phyloP scores from a whole-genome alignment of 1,139 yeast genomes.

The Yamadazyma kanchanaburiensis region DNA sequence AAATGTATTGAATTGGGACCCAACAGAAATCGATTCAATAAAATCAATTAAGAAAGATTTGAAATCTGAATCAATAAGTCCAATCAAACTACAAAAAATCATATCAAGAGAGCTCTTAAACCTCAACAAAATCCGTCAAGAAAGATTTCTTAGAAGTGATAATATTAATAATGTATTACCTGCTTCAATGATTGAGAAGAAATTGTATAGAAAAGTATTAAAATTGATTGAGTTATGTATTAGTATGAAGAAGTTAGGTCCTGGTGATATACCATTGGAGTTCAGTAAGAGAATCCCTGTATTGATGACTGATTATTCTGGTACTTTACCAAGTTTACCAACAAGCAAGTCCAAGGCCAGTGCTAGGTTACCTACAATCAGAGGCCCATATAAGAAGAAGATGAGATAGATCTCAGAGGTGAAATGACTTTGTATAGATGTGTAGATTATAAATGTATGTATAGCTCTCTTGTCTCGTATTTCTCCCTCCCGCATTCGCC shows the following conservation, averaged over 20 bases:
- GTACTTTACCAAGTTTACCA: conserved; percentile 69
- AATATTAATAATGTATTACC: conserved; percentile 22
- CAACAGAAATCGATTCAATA: conserved; percentile 24
- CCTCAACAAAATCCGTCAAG: conserved; percentile 62
- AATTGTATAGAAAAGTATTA: conserved; percentile 40
- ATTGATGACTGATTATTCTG: conserved; percentile 69
- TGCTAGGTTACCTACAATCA: conserved; percentile 35
- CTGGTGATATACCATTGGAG: conserved; percentile 28
- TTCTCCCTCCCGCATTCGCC: too few relatives aligned
- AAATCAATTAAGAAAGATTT: conserved; percentile 26
- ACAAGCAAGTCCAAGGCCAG: conserved; percentile 20
- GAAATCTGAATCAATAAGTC: conserved; percentile 22
- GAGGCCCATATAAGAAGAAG: conserved; percentile 41
- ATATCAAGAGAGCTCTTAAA: conserved; percentile 56
- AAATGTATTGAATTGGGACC: conserved; percentile 37
- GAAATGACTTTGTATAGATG: too few relatives aligned
- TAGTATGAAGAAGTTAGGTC: conserved; percentile 23
- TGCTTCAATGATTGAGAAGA: conserved; percentile 28
- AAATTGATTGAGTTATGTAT: conserved; percentile 31
- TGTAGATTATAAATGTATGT: too few relatives aligned
- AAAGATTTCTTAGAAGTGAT: conserved; percentile 41
- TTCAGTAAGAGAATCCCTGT: conserved; percentile 59
- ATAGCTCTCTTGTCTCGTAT: too few relatives aligned
- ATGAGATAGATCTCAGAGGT: too few relatives aligned
- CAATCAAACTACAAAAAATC: conserved; percentile 40